These are phyloP conservation scores for Brassica carinata DNA, from an alignment of 345 rosid genomes.

Conservation along the genomic window DNA sequence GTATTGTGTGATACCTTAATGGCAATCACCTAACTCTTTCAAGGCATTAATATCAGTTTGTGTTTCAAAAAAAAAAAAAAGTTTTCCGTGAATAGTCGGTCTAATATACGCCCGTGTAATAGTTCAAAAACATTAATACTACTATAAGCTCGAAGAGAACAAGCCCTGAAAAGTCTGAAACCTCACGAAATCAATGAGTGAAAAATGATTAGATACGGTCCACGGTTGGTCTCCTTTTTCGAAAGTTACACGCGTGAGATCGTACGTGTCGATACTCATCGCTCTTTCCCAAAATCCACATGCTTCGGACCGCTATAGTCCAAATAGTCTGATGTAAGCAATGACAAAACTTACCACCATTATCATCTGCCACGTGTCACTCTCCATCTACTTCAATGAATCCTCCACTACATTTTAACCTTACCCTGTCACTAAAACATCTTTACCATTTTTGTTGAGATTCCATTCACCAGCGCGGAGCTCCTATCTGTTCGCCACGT, in stretches of 20 bases:
- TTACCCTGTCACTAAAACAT: conserved; percentile 35
- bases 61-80: too few species aligned
- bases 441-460: conserved; percentile 19
- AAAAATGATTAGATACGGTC: conserved; percentile 17
- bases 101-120: neutral
- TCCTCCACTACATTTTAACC: conserved; percentile 21
- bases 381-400: conserved; percentile 10
- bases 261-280: conserved; percentile 29
- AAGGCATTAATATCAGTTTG: too few species aligned
- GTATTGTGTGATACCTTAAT: too few species aligned
- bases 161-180: neutral
- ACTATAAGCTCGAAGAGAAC: neutral
- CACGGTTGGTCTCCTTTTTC: conserved; percentile 11
- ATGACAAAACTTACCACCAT: conserved; percentile 68
- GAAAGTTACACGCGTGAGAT: conserved; percentile 29
- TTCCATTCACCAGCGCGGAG: conserved; percentile 17
- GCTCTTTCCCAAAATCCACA: conserved; percentile 23
- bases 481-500: conserved; percentile 40
- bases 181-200: neutral
- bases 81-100: neutral
- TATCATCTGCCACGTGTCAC: conserved; percentile 58
- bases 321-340: conserved; percentile 79
- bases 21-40: too few species aligned
- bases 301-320: conserved; percentile 50
- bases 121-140: neutral